These are phyloP conservation scores for Gossypium anomalum DNA, from an alignment of 345 rosid species.

Conservation along the genomic window DNA sequence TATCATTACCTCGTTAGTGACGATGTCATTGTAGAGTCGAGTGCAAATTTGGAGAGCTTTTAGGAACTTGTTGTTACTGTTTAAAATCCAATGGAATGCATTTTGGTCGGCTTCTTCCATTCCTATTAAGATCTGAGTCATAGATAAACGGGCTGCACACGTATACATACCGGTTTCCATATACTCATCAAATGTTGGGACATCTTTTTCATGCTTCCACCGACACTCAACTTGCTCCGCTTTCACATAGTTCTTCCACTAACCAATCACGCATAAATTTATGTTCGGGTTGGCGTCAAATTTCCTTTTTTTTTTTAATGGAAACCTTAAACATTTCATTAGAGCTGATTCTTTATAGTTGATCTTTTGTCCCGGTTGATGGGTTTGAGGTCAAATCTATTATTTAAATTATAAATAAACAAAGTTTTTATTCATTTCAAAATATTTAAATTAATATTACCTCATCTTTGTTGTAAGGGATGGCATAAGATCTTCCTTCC, in stretches of 20 bases:
- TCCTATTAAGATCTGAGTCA: neutral
- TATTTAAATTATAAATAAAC: too few species aligned
- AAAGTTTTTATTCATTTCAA: too few species aligned
- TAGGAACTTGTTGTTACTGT: neutral
- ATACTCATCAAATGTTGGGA: constrained; percentile 21
- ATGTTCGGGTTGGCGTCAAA: neutral
- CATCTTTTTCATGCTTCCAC: constrained; percentile 1
- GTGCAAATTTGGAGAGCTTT: neutral
- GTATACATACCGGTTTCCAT: neutral
- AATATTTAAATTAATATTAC: neutral
- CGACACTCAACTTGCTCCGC: constrained; percentile 15
- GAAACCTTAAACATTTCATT: too few species aligned
- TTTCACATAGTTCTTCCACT: neutral
- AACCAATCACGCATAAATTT: neutral
- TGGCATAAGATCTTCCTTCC: constrained; percentile 12
- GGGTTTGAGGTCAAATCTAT: too few species aligned
- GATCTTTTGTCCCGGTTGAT: too few species aligned
- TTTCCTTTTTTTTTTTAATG: too few species aligned
- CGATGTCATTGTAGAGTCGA: neutral
- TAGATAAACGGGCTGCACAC: neutral
- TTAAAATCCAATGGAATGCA: neutral
- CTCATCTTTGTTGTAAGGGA: constrained; percentile 16
- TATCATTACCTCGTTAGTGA: neutral
- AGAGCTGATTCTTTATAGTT: too few species aligned
- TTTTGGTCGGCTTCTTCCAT: neutral